These are phyloP conservation scores for Naematelia encephala DNA, from an alignment of 768 basidiomycete genomes.

Conservation along the genomic window DNA sequence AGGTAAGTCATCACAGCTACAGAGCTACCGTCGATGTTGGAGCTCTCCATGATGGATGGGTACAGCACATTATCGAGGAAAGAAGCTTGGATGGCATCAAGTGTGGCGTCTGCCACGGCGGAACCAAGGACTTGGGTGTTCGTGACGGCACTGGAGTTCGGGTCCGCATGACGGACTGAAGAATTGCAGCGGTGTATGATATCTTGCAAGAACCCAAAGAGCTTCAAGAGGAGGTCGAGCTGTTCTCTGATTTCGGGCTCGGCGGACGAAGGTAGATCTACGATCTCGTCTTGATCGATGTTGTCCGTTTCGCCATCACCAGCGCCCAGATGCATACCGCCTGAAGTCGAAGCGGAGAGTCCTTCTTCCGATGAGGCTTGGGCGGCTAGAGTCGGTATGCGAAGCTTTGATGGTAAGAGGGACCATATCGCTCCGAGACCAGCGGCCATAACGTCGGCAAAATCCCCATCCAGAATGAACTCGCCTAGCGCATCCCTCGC, in stretches of 20 bases:
- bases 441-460: conserved; percentile 93
- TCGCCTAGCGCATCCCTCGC: conserved; percentile 84
- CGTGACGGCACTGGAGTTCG: conserved; percentile 7
- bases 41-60: conserved; percentile 88
- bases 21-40: conserved; percentile 87
- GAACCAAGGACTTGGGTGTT: conserved; percentile 63
- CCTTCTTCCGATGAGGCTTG: conserved; percentile 22
- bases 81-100: conserved; percentile 75
- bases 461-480: conserved; percentile 94
- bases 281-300: conserved; percentile 48
- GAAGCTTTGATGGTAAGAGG: conserved; percentile 79
- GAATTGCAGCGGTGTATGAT: conserved; percentile 61
- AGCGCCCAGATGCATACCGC: conserved; percentile 56
- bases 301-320: conserved; percentile 18
- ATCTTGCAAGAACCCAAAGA: conserved; percentile 88
- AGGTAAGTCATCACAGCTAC: conserved; percentile 95
- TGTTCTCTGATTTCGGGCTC: conserved; percentile 71
- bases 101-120: conserved; percentile 76
- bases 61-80: conserved; percentile 92
- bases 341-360: conserved; percentile 65
- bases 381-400: conserved; percentile 57
- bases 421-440: conserved; percentile 92
- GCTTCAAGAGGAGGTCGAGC: conserved; percentile 82
- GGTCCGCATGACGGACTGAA: conserved; percentile 10
- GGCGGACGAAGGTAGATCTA: conserved; percentile 64